Conservation (phyloP, 257 asterid species). For the Leptodermis oblonga region DNA sequence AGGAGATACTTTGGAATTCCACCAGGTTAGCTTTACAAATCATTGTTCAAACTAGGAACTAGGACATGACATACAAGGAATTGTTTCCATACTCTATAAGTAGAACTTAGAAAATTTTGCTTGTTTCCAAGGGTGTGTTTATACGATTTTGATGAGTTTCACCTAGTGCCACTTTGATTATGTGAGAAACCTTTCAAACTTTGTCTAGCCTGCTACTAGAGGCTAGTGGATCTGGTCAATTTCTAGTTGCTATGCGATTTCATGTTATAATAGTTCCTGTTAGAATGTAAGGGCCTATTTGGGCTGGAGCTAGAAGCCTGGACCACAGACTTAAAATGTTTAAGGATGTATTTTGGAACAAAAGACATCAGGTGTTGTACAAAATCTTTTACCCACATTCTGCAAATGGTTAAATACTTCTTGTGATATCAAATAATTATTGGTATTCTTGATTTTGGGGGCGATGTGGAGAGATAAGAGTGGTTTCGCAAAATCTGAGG, state of each 20-base stretch:
- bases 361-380: background rate
- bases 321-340: background rate
- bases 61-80: background rate
- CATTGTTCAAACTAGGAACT: background rate
- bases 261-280: background rate
- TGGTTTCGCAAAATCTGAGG: background rate
- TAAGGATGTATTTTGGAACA: background rate
- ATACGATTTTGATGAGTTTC: background rate
- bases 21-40: conserved; percentile 44
- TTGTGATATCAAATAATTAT: background rate
- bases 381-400: background rate
- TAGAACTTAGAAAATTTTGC: background rate
- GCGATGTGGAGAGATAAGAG: background rate
- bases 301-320: background rate
- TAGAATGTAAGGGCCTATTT: background rate
- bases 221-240: background rate
- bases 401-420: background rate
- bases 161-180: background rate
- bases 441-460: background rate
- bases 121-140: background rate
- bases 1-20: conserved; percentile 94
- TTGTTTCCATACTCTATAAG: background rate
- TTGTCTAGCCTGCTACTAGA: background rate
- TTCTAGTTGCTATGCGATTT: background rate
- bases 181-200: background rate